These are phyloP conservation scores for Colletotrichum sidae DNA, from an alignment of 2,329 filamentous ascomycete species.

Conservation along the genomic window DNA sequence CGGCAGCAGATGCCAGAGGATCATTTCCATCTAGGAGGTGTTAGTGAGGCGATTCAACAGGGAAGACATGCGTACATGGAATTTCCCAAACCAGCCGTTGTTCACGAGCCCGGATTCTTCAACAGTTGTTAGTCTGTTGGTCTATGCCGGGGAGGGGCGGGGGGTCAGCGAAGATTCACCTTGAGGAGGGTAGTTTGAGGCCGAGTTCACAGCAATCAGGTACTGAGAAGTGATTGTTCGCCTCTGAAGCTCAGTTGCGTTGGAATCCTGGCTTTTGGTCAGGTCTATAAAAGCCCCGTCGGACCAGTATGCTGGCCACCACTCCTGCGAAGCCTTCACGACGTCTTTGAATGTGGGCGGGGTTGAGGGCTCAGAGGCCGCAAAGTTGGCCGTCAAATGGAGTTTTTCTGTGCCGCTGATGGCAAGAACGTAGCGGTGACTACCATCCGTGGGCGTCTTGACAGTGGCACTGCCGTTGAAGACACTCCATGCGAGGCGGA, in stretches of 20 bases:
- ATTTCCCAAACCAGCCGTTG: conserved; percentile 68
- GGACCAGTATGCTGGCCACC: conserved; percentile 64
- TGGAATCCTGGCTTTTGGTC: conserved; percentile 49
- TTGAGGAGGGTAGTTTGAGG: conserved; percentile 60
- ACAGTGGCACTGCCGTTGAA: conserved; percentile 44
- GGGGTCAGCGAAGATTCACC: conserved; percentile 41
- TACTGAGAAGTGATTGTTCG: conserved; percentile 66
- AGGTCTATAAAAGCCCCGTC: conserved; percentile 64
- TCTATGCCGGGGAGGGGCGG: not conserved
- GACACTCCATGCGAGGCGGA: conserved; percentile 51
- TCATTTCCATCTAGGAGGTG: conserved; percentile 60
- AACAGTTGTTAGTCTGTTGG: not conserved
- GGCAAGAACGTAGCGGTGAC: conserved; percentile 57
- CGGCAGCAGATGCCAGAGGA: conserved; percentile 63
- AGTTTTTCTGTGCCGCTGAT: conserved; percentile 41
- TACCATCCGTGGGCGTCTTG: conserved; percentile 46
- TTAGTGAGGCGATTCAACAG: not conserved
- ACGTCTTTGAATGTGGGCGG: conserved; percentile 44
- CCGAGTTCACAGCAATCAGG: conserved; percentile 63
- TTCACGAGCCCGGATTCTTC: conserved; percentile 58
- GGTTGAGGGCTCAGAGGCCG: conserved; percentile 40
- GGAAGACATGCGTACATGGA: conserved; percentile 51
- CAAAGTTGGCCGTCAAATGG: conserved; percentile 48
- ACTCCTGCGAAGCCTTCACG: conserved; percentile 47
- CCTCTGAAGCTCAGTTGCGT: conserved; percentile 63